Evolutionary conservation across 257 asterid genomes (phyloP), one percentile per base, ranked within the genome.

Genomic region (Jacaranda copaia): DNA sequence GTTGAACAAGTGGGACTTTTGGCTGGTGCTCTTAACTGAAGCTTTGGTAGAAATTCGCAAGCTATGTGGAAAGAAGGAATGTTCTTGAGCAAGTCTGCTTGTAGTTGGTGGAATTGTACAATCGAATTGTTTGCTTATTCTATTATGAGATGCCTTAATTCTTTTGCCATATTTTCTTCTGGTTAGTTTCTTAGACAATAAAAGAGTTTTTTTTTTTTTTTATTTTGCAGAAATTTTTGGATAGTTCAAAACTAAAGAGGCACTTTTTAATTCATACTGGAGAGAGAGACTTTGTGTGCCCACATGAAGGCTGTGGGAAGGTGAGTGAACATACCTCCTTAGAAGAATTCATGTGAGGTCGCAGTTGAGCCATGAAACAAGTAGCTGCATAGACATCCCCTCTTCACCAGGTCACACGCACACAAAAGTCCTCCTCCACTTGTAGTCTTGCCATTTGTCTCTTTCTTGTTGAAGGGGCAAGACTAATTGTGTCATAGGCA

Each of bases 271-370:
- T 89, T 81, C 99, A 96, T 84, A 96, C 99, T 4, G 99, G 99
- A 72, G 98, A 90, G 86, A 83, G 99, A 80, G 97, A 91, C 82
- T 96, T 83, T 77, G 89, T 93, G n/a, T 96, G 99, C 79, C 98
- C 99, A 8, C 93, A 93, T 81, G 98, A 91, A 89, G 99, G 99
- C 78, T 93, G 99, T 89, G 99, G 99, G 53, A 96, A 96, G 98
- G 99, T 96, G 85, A 88, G 86, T 77, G 73, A 25, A 76, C 79
- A 16, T 46, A 70, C 73, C 71, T 75, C 61, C 57, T 48, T 45
- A 57, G 35, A 62, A 45, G 71, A 60, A 70, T 75, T 69, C n/a
- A 14, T 58, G 14, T 43, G 75, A 48, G 32, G 32, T 25, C 32
- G 32, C 32, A 25, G 32, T 25, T 25, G 32, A 25, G 32, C 32